phyloP scores from a whole-genome alignment of 2,329 filamentous ascomycete species.

The Mycocentrospora acerina region DNA sequence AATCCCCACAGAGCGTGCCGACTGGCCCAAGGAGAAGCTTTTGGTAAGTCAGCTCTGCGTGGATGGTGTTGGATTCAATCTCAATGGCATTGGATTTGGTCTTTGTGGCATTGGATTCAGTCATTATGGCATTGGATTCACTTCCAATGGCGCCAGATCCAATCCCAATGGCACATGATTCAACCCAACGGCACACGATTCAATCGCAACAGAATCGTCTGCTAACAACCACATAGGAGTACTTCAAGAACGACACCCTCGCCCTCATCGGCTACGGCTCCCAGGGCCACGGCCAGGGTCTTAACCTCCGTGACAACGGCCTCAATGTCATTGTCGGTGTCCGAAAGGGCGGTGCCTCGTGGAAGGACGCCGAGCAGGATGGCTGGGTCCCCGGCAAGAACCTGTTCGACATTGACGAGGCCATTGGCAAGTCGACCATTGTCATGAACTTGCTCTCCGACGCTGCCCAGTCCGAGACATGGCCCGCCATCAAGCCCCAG shows the following conservation, averaged over 20 bases:
- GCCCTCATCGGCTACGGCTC: slow-evolving; percentile 98
- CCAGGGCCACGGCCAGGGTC: slow-evolving; percentile 97
- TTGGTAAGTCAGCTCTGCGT: slow-evolving; percentile 63
- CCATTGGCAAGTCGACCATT: slow-evolving; percentile 89
- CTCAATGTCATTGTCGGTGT: slow-evolving; percentile 99
- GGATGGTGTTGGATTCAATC: background rate
- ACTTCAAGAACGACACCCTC: slow-evolving; percentile 99
- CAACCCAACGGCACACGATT: slow-evolving; percentile 17
- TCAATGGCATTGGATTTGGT: too few relatives aligned
- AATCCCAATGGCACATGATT: too few relatives aligned
- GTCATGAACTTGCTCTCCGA: slow-evolving; percentile 99
- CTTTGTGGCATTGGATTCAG: too few relatives aligned
- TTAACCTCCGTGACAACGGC: slow-evolving; percentile 99
- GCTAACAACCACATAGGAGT: slow-evolving; percentile 64
- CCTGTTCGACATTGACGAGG: slow-evolving; percentile 97
- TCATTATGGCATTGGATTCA: too few relatives aligned
- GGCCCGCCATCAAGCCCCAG: slow-evolving; percentile 97
- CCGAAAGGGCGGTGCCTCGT: slow-evolving; percentile 96
- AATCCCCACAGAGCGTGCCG: slow-evolving; percentile 73
- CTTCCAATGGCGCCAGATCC: too few relatives aligned
- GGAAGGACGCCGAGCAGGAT: slow-evolving; percentile 96
- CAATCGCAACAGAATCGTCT: slow-evolving; percentile 7
- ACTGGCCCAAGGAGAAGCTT: slow-evolving; percentile 99
- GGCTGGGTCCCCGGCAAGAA: slow-evolving; percentile 99
- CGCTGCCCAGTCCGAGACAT: slow-evolving; percentile 97